phyloP scores from a whole-genome alignment of 345 rosid genomes.

The Toxicodendron radicans region DNA sequence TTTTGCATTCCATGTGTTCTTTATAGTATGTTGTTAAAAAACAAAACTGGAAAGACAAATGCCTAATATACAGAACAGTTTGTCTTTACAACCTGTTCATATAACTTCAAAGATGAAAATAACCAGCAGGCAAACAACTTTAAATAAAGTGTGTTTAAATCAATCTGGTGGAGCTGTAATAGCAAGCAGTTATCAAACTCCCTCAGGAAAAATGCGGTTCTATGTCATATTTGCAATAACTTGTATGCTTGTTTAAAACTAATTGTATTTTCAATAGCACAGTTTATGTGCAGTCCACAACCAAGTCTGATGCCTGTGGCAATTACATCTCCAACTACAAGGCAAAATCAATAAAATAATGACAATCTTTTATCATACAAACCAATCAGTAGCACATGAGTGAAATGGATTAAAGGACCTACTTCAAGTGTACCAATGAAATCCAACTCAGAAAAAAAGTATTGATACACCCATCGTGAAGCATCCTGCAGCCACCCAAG shows the following conservation, averaged over 20 bases:
- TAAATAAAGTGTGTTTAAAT: neutral
- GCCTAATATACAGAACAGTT: neutral
- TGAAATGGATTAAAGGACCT: neutral
- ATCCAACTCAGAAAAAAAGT: slow-evolving; percentile 63
- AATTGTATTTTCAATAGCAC: neutral
- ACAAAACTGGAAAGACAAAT: neutral
- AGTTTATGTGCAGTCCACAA: slow-evolving; percentile 7
- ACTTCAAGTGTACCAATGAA: neutral
- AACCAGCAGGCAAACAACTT: neutral
- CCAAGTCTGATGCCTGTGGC: neutral
- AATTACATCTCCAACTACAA: slow-evolving; percentile 11
- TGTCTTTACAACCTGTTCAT: neutral
- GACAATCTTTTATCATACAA: neutral
- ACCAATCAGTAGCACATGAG: neutral
- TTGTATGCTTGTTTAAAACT: neutral
- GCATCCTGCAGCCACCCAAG: slow-evolving; percentile 95
- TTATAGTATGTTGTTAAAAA: neutral
- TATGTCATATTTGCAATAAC: neutral
- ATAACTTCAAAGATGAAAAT: neutral
- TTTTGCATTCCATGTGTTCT: neutral
- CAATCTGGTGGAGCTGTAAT: neutral
- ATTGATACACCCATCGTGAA: slow-evolving; percentile 86
- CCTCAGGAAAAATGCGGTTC: neutral
- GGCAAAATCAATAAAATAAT: neutral
- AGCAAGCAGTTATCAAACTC: neutral